phyloP scores from a whole-genome alignment of 352 stramenopile species.

The Phytophthora crassamura region DNA sequence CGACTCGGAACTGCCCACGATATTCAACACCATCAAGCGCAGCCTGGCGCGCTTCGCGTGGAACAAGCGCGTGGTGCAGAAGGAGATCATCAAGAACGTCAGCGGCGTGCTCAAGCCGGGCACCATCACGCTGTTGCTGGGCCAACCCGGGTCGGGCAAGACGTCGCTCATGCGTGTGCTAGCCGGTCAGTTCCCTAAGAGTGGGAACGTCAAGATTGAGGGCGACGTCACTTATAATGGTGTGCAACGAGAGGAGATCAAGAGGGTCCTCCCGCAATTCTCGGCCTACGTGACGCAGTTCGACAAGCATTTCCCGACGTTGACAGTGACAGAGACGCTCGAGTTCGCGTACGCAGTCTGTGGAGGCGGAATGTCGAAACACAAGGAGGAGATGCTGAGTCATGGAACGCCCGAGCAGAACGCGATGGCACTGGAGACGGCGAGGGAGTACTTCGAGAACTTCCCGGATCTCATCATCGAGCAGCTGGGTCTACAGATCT shows the following conservation, averaged over 20 bases:
- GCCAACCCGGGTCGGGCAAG: conserved; percentile 48
- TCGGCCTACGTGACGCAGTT: conserved; percentile 42
- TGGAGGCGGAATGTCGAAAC: conserved; percentile 35
- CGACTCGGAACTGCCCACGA: conserved; percentile 46
- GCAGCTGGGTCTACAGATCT: conserved; percentile 53
- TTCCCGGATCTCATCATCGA: conserved; percentile 59
- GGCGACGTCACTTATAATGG: conserved; percentile 51
- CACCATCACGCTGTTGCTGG: conserved; percentile 49
- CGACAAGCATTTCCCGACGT: conserved; percentile 38
- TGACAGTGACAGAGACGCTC: conserved; percentile 43
- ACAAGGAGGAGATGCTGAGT: conserved; percentile 45
- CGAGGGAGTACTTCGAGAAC: conserved; percentile 24
- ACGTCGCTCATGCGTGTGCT: conserved; percentile 44
- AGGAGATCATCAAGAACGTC: conserved; percentile 49
- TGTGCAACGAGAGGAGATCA: conserved; percentile 23
- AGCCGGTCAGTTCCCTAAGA: conserved; percentile 33
- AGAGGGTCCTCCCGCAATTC: conserved; percentile 40
- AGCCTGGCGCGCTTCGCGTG: conserved; percentile 26
- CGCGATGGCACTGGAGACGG: conserved; percentile 21
- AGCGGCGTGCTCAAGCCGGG: too few relatives aligned
- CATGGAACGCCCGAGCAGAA: conserved; percentile 44
- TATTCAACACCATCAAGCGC: conserved; percentile 31
- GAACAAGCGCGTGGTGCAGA: conserved; percentile 44
- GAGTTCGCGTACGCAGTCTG: conserved; percentile 43
- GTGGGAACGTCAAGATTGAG: conserved; percentile 38